Base-by-base conservation (phyloP, 2,329 filamentous ascomycete genomes). In the Aureobasidium subglaciale region DNA sequence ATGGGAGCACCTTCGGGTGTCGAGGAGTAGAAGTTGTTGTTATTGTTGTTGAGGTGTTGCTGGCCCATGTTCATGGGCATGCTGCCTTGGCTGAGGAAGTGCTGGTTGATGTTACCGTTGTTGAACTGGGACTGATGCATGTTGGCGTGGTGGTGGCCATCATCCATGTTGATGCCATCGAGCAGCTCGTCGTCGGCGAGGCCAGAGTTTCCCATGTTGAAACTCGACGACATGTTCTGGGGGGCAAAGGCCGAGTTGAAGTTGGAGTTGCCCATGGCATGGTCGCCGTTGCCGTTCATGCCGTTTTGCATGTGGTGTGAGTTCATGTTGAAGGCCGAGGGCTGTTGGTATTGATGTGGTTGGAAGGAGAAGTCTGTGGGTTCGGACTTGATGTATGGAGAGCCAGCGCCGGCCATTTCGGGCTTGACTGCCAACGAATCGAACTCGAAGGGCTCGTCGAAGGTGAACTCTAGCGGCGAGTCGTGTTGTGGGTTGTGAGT, bases 1-100 rank as follows among this genome's bases (percentile, higher is more conserved):
- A 96, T 92, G 5, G 92, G 90, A 53, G 90, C 87, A 52, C 90
- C 90, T 59, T 97, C 92, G 3, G 92, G 91, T 2, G 91, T 96
- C 68, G 88, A 89, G 18, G 92, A 96, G 71, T 87, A 97, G 59
- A 89, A 83, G 65, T 74, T 65, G 60, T 63, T 81, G 78, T 66
- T 65, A 57, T 67, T 63, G 58, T 67, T 64, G 54, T 62, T 62
- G 56, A 60, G 63, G 59, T 61, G 62, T 32, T 65, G 62, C 15
- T 69, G 64, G 30, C 66, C 66, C 52, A 58, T 56, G 13, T 43
- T 41, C 54, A 56, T 56, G 11, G 54, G 54, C 54, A 56, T 43
- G 27, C 54, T 56, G 34, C 54, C 54, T 15, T 46, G 41, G 29
- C 38, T 43, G 15, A 49, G 43, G 49, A 57, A 56, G 48, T 48